Evolutionary conservation across 163 green algal genomes (phyloP).

Genomic region (Volvox carteri): DNA sequence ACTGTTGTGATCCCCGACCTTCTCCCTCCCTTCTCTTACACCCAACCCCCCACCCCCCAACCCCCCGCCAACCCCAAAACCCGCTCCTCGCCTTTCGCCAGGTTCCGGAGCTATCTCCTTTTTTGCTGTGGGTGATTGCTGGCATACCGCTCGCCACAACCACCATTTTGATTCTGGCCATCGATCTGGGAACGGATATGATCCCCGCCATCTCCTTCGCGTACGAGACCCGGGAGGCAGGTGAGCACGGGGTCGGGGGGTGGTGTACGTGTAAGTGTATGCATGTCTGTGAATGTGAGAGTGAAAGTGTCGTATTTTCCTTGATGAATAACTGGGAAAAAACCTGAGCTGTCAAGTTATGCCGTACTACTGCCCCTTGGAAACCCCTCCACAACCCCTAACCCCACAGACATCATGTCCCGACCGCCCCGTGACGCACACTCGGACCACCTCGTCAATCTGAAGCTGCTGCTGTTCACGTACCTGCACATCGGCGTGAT

Average conservation of each 20-base stretch:
- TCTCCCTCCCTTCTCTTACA: too few species aligned
- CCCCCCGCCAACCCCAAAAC: too few species aligned
- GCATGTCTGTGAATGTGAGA: too few species aligned
- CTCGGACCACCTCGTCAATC: conserved; percentile 83
- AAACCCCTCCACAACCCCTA: too few species aligned
- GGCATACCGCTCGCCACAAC: conserved; percentile 72
- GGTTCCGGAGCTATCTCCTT: conserved; percentile 69
- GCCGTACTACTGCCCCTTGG: too few species aligned
- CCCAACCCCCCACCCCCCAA: too few species aligned
- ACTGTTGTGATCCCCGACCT: too few species aligned
- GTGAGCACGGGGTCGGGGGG: conserved; percentile 1
- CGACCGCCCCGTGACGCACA: conserved; percentile 83
- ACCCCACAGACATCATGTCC: conserved; percentile 80
- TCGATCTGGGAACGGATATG: conserved; percentile 84
- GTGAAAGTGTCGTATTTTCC: too few species aligned
- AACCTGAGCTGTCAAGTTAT: too few species aligned
- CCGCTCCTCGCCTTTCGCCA: too few species aligned
- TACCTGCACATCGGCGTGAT: conserved; percentile 78
- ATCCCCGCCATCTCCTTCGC: conserved; percentile 89
- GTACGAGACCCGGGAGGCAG: conserved; percentile 86
- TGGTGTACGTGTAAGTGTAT: too few species aligned
- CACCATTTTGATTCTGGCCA: conserved; percentile 87
- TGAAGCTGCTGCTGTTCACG: conserved; percentile 84
- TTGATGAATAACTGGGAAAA: too few species aligned
- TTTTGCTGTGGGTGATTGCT: conserved; percentile 73